Evolutionary conservation across 768 basidiomycete species (phyloP), one percentile per base, ranked within the genome.

Genomic region (Mycena rosella): DNA sequence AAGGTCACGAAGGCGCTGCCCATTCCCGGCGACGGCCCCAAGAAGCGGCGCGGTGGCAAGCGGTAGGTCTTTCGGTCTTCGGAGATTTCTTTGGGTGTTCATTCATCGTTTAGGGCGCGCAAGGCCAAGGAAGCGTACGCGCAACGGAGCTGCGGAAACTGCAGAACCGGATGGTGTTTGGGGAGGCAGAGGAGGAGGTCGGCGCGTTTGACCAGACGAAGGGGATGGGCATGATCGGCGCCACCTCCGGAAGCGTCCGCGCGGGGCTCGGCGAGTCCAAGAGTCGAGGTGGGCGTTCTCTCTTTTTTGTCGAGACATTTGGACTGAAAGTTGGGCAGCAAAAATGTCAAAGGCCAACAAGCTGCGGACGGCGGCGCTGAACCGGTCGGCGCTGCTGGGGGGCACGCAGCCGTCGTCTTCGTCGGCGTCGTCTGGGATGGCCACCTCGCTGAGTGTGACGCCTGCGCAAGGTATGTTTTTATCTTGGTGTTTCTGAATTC

Each of bases 71-170:
- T 17, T 20, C 24, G 60, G 22, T 10, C 17, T 27, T 61, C 30
- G 56, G 42, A 14, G 15, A 9, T 36, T 20, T 9, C 27, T 22
- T 51, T 36, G 13, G 58, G 61, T 36, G 18, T 54, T 60, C 8
- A 22, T 69, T 47, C 47, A 42, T 29, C 32, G 15, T 2, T 17
- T 70, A 98, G 96, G 10, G 98, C 97, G 1, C 90, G 98, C 51
- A 97, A 98, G 77, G 94, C 96, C n/a, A 99, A 99, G 77, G 98
- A 99, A 79, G 96, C 96, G 1, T 96, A 96, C 75, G 96, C 96
- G 6, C 94, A 96, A 99, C 98, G 2, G 98, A 99, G 77, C 84
- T 99, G 49, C 91, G 96, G 69, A 99, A 99, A 80, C 84, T 98
- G 69, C 97, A 99, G 81, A 99, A 99, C 78, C 89, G 98, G 52